Evolutionary conservation across 73 alveolate genomes (phyloP), one percentile per base, ranked within the genome.

Genomic region (Paraurostyla sp.): DNA sequence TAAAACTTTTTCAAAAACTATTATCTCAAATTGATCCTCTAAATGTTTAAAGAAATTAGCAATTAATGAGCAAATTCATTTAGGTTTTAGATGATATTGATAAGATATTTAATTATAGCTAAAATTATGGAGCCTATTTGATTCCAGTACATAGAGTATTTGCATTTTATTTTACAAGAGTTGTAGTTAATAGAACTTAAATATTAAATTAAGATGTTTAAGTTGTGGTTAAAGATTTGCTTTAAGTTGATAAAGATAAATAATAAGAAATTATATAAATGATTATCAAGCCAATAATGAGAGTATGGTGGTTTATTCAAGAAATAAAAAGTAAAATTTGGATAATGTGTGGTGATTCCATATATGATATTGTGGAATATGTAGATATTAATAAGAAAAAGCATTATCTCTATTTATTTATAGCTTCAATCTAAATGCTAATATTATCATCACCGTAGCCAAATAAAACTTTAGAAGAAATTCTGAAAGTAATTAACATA

Each of bases 61-160:
- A 0, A 4, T 22, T 76, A 0, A 0, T 76, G 51, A 48, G 18
- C 13, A n/a, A 52, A 35, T 76, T 76, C 60, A 32, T 76, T 40
- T 0, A 1, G 3, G 7, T 22, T 2, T 33, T 76, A 3, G 48
- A 51, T 40, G n/a, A 49, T 23, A 76, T 29, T 46, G 23, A 46
- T n/a, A 40, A 48, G 48, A 40, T 9, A 38, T 11, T 29, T 3
- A 49, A 2, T 15, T 40, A 76, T 3, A 50, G 43, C 25, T 56
- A 73, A 23, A 43, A 25, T 23, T 22, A 46, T 46, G 94, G 94
- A 0, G 46, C 6, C 49, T 65, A 30, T 29, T 32, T 23, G 18
- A n/a, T 82, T 25, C 92, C 95, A 1, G 45, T 90, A 4, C 90
- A 65, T 36, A 46, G 85, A 29, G 41, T 32, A 7, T 90, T 90